Evolutionary conservation across 148 eudicot genomes (phyloP), one percentile per base, ranked within the genome.

Genomic region (Fagopyrum homotropicum): DNA sequence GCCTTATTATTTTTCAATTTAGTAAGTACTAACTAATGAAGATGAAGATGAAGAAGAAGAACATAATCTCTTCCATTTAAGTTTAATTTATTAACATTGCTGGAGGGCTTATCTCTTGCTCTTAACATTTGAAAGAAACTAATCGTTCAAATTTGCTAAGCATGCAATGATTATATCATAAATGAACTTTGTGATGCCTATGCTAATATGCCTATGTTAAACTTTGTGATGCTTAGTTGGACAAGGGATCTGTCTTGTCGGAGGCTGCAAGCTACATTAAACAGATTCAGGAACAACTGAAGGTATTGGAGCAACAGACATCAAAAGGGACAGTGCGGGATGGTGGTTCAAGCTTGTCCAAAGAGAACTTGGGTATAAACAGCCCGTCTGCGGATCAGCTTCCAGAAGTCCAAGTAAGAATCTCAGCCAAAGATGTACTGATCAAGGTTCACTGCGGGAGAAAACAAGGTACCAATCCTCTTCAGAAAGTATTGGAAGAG

Each of bases 371-470:
- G 1, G 45, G 6, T 7, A 45, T 3, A 61, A 29, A 1, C 12
- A 40, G 30, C 47, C 12, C 71, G 5, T 75, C 11, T 2, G 45
- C 45, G 11, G 69, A 74, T 17, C 12, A 12, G 19, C 29, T 52
- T 15, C 85, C 82, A 2, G 88, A 85, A 77, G 79, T 88, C 2
- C 83, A 85, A 85, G 83, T 75, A 6, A 80, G 80, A 50, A 51
- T 84, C 4, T 80, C 43, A 4, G 75, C 79, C 51, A 77, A 73
- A 22, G 77, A 81, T 45, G 80, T 83, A 69, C 76, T 85, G 7
- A 35, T 88, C 26, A 76, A 81, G 76, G 75, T 88, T 45, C 76
- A 80, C 57, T 82, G 88, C 73, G 74, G 82, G 26, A 80, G 74
- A 7, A 52, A 77, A 1, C 69, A 55, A 9, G 83, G 81, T 29